Evolutionary conservation across 495 filamentous ascomycete genomes (phyloP).

Genomic region (Aspergillus coremiiformis): DNA sequence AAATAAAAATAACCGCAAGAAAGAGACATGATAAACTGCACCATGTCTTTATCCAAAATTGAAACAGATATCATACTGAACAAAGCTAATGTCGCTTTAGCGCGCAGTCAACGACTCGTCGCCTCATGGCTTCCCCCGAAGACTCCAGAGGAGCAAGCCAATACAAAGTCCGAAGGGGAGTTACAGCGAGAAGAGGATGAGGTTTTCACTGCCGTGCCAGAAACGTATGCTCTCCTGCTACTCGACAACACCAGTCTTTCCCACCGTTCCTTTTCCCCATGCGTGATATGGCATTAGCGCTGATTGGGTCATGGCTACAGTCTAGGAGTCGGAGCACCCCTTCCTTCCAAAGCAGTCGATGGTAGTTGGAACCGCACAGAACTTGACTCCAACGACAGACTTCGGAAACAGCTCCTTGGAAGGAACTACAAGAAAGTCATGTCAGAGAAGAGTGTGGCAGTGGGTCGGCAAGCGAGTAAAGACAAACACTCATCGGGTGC

Average conservation of each 20-base stretch:
- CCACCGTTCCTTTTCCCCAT: not conserved
- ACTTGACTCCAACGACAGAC: slow-evolving; percentile 36
- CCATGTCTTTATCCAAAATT: slow-evolving; percentile 30
- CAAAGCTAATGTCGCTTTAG: slow-evolving; percentile 42
- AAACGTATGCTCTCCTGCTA: slow-evolving; percentile 32
- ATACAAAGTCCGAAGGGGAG: slow-evolving; percentile 37
- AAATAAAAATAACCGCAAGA: no score
- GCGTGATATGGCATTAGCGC: not conserved
- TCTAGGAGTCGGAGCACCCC: slow-evolving; percentile 41
- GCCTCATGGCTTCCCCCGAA: slow-evolving; percentile 46
- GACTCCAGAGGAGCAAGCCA: slow-evolving; percentile 36
- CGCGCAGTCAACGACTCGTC: slow-evolving; percentile 45
- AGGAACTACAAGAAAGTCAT: slow-evolving; percentile 38
- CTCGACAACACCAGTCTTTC: not conserved
- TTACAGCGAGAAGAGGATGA: slow-evolving; percentile 43
- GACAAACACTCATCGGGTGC: not conserved
- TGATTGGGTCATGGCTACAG: slow-evolving; percentile 14
- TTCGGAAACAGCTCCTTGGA: slow-evolving; percentile 44
- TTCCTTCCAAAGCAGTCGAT: slow-evolving; percentile 35
- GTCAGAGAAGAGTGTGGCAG: slow-evolving; percentile 17
- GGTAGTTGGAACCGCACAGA: slow-evolving; percentile 36
- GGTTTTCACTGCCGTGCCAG: slow-evolving; percentile 45
- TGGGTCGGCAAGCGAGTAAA: not conserved
- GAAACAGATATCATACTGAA: slow-evolving; percentile 46
- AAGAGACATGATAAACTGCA: not conserved